These are phyloP conservation scores for Coemansia sp. DNA, from an alignment of 371 early-diverging fungal species.

Conservation along the genomic window DNA sequence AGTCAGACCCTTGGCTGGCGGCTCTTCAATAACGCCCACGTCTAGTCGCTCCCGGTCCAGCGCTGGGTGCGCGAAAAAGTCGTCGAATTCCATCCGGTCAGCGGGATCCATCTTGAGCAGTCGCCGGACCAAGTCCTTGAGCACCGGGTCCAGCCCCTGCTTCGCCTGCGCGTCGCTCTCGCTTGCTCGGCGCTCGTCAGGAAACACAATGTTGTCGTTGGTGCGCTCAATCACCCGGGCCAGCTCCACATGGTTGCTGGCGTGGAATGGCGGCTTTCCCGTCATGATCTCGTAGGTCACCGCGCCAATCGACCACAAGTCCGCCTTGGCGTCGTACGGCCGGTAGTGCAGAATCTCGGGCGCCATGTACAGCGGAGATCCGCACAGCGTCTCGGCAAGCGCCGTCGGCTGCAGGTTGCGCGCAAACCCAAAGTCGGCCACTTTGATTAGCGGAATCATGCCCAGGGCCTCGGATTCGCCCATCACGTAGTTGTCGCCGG, in stretches of 20 bases:
- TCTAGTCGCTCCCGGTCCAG: not conserved
- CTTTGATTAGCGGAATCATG: slow-evolving; percentile 61
- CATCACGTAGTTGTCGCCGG: slow-evolving; percentile 42
- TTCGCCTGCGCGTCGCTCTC: not conserved
- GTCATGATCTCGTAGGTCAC: slow-evolving; percentile 92
- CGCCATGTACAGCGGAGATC: slow-evolving; percentile 96
- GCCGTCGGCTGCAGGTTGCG: slow-evolving; percentile 76
- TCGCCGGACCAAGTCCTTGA: slow-evolving; percentile 76
- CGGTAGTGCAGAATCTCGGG: slow-evolving; percentile 92
- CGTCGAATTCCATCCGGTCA: slow-evolving; percentile 87
- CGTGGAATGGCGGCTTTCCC: slow-evolving; percentile 90
- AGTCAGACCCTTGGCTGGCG: not conserved
- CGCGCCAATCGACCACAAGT: slow-evolving; percentile 96
- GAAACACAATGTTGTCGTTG: slow-evolving; percentile 79
- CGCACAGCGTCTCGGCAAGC: slow-evolving; percentile 93
- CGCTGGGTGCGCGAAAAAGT: slow-evolving; percentile 85
- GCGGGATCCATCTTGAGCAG: slow-evolving; percentile 81
- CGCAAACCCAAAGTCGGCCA: slow-evolving; percentile 98
- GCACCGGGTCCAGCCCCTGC: slow-evolving; percentile 53
- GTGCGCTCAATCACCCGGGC: slow-evolving; percentile 81
- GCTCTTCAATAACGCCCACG: not conserved
- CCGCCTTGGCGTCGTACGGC: slow-evolving; percentile 92
- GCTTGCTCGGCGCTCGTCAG: slow-evolving; percentile 60
- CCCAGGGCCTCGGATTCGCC: slow-evolving; percentile 50
- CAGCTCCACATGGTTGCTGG: slow-evolving; percentile 89